A percentile compares a stretch with the other conserved stretches of the same genome.
These are phyloP conservation scores for Litsea cubeba DNA, from an alignment of 164 flowering plant species.

Conservation along the genomic window DNA sequence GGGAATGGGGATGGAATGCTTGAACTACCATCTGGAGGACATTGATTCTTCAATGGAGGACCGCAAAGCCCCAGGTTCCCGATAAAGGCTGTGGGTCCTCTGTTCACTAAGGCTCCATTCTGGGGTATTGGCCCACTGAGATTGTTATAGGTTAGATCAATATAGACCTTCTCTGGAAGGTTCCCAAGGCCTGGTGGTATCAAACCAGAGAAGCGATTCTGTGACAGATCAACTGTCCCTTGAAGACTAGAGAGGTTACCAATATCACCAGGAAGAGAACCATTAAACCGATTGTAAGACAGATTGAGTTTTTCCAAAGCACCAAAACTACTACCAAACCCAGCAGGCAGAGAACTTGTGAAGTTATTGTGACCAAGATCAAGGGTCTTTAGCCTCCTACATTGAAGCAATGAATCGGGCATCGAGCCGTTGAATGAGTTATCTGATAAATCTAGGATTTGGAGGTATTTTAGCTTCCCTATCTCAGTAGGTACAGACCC, in stretches of 20 bases:
- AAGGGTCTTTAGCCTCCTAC: constrained; percentile 60
- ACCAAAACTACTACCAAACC: constrained; percentile 58
- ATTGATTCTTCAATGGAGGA: constrained; percentile 74
- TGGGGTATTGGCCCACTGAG: constrained; percentile 88
- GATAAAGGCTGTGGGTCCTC: constrained; percentile 95
- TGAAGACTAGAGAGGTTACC: constrained; percentile 67
- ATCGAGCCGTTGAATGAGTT: constrained; percentile 70
- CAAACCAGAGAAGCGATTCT: constrained; percentile 60
- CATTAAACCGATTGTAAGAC: constrained; percentile 59
- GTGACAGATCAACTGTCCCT: constrained; percentile 86
- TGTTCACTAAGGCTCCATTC: constrained; percentile 77
- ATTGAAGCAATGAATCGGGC: constrained; percentile 51
- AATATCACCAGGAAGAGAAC: constrained; percentile 71
- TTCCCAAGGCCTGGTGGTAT: constrained; percentile 81
- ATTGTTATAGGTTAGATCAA: constrained; percentile 80
- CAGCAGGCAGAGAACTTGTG: constrained; percentile 63
- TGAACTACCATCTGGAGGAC: constrained; percentile 36
- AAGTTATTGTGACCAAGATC: constrained; percentile 65
- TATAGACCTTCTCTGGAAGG: constrained; percentile 87
- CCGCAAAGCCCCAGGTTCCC: constrained; percentile 88
- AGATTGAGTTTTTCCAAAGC: constrained; percentile 74
- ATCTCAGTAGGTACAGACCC: constrained; percentile 62
- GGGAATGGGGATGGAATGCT: constrained; percentile 56
- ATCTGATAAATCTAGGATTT: constrained; percentile 65
- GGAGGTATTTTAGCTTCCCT: constrained; percentile 66